Percentiles rank a stretch among this genome's conserved stretches.
Conservation (phyloP, 2,329 filamentous ascomycete genomes). For the Colletotrichum costaricense region DNA sequence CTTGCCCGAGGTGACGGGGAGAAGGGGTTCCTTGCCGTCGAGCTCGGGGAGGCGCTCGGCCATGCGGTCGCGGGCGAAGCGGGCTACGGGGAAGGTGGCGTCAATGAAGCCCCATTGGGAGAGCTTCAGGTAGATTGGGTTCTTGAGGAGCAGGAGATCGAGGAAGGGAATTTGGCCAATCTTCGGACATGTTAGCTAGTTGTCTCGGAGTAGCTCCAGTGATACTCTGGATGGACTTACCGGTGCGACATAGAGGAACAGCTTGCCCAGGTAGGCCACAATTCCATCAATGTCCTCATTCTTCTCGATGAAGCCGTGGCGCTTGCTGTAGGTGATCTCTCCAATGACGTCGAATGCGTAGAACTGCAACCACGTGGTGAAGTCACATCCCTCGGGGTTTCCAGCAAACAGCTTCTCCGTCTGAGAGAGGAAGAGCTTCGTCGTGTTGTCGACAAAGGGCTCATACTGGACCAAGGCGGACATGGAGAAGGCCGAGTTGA, state of each 20-base stretch:
- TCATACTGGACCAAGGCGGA: constrained; percentile 82
- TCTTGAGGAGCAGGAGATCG: constrained; percentile 78
- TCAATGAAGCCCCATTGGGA: constrained; percentile 76
- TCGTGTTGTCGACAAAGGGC: constrained; percentile 81
- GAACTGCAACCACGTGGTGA: constrained; percentile 80
- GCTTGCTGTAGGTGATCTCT: constrained; percentile 80
- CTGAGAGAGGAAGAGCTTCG: constrained; percentile 75
- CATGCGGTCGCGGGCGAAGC: constrained; percentile 77
- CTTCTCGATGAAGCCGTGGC: constrained; percentile 80
- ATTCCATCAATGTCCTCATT: constrained; percentile 83
- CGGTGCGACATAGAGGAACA: constrained; percentile 79
- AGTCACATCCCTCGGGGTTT: constrained; percentile 64
- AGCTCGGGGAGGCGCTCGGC: constrained; percentile 69
- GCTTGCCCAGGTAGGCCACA: constrained; percentile 69
- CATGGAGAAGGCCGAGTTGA: constrained; percentile 84
- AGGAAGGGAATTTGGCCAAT: constrained; percentile 81
- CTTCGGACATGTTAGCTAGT: constrained; percentile 46
- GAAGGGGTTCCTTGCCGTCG: constrained; percentile 46
- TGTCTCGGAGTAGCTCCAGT: neutral
- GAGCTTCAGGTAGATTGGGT: constrained; percentile 76
- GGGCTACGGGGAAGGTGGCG: constrained; percentile 77
- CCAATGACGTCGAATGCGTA: constrained; percentile 87
- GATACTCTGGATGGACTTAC: constrained; percentile 52
- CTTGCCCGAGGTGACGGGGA: constrained; percentile 50
- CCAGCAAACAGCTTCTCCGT: constrained; percentile 67